A percentile compares a stretch with the other conserved stretches of the same genome.
Conservation (phyloP, 768 basidiomycete species). For the Suillus tomentosus region DNA sequence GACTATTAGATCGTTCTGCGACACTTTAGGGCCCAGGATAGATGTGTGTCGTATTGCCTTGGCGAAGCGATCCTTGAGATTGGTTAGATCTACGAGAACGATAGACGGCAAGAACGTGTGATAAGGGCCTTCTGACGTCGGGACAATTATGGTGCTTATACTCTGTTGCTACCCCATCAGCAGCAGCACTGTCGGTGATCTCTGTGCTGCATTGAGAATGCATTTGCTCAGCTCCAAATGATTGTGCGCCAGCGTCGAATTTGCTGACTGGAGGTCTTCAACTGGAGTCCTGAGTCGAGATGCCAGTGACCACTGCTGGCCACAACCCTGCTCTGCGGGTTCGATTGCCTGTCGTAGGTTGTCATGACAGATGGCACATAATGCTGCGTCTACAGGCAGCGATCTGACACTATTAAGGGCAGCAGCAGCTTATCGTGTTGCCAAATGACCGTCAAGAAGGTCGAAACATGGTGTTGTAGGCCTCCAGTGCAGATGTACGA, state of each 20-base stretch:
- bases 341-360: slow-evolving; percentile 22
- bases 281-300: neutral
- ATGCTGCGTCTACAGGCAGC: slow-evolving; percentile 8
- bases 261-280: neutral
- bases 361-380: slow-evolving; percentile 17
- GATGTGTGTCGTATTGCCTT: neutral
- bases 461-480: no score
- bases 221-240: neutral
- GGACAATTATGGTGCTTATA: neutral
- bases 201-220: neutral
- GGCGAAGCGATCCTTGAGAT: neutral
- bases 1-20: neutral
- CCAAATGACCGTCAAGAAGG: no score
- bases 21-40: neutral
- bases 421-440: neutral
- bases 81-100: neutral
- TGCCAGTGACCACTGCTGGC: no score
- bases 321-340: slow-evolving; percentile 22
- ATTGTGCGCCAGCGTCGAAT: neutral
- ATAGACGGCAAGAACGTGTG: neutral
- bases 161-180: neutral
- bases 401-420: neutral
- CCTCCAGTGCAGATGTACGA: no score
- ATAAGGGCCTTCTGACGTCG: neutral
- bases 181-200: neutral